Percentiles rank a stretch among this genome's conserved stretches.
Evolutionary conservation across 805 yeast genomes (phyloP).

Genomic region (Lipomyces chichibuensis): DNA sequence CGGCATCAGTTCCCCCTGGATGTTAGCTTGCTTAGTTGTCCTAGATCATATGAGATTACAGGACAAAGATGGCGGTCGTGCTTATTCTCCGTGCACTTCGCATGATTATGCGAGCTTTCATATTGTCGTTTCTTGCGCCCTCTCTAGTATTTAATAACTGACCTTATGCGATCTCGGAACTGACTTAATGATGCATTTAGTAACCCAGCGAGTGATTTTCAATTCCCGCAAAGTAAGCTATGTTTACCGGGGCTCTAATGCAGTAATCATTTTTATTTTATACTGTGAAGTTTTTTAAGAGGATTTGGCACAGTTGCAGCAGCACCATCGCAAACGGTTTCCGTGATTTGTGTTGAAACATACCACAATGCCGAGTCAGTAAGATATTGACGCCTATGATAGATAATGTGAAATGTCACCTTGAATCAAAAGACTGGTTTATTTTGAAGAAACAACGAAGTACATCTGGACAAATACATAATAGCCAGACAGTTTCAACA

Average conservation of each 20-base stretch:
- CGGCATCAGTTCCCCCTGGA: background rate
- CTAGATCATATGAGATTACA: background rate
- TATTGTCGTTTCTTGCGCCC: too few species aligned
- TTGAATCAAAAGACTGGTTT: background rate
- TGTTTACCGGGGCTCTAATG: background rate
- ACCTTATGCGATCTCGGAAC: too few species aligned
- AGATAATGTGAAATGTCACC: background rate
- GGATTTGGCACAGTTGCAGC: too few species aligned
- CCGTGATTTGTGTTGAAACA: too few species aligned
- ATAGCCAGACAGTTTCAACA: background rate
- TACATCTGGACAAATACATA: background rate
- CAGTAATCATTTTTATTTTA: background rate
- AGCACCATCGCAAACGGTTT: too few species aligned
- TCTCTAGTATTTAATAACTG: too few species aligned
- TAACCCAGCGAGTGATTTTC: background rate
- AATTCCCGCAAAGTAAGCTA: too few species aligned
- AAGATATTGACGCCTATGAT: background rate
- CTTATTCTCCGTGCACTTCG: background rate
- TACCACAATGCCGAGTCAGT: too few species aligned
- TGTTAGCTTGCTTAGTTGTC: too few species aligned
- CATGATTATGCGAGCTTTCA: too few species aligned
- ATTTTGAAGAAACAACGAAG: background rate
- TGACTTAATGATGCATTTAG: background rate
- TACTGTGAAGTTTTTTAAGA: background rate
- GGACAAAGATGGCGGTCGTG: background rate